A percentile compares a stretch with the other conserved stretches of the same genome.
Conservation (phyloP, 2,329 filamentous ascomycete species). For the Colletotrichum orchidophilum region DNA sequence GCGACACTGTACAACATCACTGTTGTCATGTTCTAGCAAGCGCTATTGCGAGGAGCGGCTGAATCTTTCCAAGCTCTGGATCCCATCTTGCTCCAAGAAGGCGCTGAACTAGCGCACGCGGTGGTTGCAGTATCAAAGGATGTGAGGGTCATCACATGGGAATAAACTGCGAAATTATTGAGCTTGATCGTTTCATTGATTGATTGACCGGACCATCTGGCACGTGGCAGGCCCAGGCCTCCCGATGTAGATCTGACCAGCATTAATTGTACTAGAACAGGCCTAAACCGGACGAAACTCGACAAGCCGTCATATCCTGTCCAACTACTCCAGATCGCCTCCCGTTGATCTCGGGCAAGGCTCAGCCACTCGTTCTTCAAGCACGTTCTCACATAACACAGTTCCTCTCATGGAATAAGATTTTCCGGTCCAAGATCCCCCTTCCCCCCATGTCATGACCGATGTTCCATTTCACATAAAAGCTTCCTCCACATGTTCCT, state of each 20-base stretch:
- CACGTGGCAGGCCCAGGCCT: background rate
- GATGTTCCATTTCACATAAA: slow-evolving; percentile 20
- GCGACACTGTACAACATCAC: background rate
- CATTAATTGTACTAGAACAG: background rate
- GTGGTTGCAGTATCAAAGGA: background rate
- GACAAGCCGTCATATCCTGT: slow-evolving; percentile 5
- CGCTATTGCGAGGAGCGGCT: background rate
- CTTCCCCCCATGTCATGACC: slow-evolving; percentile 27
- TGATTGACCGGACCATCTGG: background rate
- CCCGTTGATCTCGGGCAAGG: background rate
- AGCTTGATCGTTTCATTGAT: background rate
- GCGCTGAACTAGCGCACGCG: background rate
- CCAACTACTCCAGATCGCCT: background rate
- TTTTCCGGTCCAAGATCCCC: slow-evolving; percentile 19
- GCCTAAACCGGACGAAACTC: background rate
- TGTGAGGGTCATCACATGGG: background rate
- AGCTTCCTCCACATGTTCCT: slow-evolving; percentile 18
- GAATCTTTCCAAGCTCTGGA: too few relatives aligned
- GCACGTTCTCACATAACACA: slow-evolving; percentile 1
- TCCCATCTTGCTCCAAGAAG: background rate
- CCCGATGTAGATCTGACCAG: background rate
- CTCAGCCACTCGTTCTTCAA: background rate
- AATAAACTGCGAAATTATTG: background rate
- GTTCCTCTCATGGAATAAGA: slow-evolving; percentile 3
- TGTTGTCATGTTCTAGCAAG: background rate